Base-by-base conservation (phyloP, 495 filamentous ascomycete genomes). In the Talaromyces liani region DNA sequence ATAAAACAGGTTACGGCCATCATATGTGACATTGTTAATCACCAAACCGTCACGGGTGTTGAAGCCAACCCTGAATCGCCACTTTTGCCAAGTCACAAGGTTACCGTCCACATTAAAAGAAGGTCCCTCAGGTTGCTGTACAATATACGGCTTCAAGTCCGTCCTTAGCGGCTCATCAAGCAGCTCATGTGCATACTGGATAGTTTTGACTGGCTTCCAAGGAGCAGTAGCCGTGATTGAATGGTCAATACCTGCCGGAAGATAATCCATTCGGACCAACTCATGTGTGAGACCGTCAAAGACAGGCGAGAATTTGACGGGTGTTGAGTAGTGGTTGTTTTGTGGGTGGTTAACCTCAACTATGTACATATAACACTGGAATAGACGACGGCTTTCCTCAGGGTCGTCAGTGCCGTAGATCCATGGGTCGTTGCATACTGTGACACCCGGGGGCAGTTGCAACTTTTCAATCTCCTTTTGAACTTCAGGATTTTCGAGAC, bases 271-370 rank as follows among this genome's bases (percentile, higher is more conserved):
- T 9, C 80, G 77, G 39, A 81, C 83, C 4, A 96, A 82, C 60
- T 87, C 80, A 70, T 81, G 80, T 1, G 82, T 85, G 27, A 82
- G 78, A 0, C 82, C 84, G 67, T 87, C 85, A 47, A 96, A 79
- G 20, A 94, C 89, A 0, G 91, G 91, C 5, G 88, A 92, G 66
- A 94, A 88, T 36, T 86, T 81, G 58, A 92, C 81, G 0, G 91
- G 91, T 36, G 90, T 81, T 0, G 90, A 85, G 71, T 96, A 96
- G 66, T 93, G 88, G 69, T 92, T 93, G 65, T 77, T 74, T 58
- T 77, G 71, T 2, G 76, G 72, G 51, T 79, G 76, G 58, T 79
- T 72, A 1, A 64, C 66, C 1, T 65, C 69, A 2, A 77, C 71
- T 20, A 79, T 71, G 33, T 79, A 79, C 73, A 80, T 77, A 65